Percentiles rank a stretch among this genome's conserved stretches.
phyloP scores from a whole-genome alignment of 495 filamentous ascomycete genomes.

The Astrothelium subdiscretum region DNA sequence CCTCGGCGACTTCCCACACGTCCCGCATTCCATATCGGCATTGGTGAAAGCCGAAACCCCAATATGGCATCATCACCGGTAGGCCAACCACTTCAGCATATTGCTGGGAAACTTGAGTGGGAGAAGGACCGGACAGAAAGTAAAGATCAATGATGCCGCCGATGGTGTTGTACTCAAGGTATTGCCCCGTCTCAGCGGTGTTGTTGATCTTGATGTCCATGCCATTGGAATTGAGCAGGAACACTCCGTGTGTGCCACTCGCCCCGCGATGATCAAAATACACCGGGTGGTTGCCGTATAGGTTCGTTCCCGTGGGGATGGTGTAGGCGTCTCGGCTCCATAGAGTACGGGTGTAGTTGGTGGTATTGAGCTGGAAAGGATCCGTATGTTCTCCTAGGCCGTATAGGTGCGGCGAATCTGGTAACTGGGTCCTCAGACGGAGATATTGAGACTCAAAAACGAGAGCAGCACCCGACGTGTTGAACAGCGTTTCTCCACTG shows the following conservation, averaged over 20 bases:
- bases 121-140: constrained; percentile 63
- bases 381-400: constrained; percentile 75
- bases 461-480: constrained; percentile 55
- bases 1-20: constrained; percentile 66
- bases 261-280: constrained; percentile 67
- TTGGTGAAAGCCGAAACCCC: constrained; percentile 74
- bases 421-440: constrained; percentile 56
- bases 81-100: constrained; percentile 60
- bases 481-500: constrained; percentile 64
- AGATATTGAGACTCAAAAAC: constrained; percentile 75
- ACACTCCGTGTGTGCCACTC: constrained; percentile 66
- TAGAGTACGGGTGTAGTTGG: constrained; percentile 65
- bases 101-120: constrained; percentile 59
- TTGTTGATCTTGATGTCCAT: constrained; percentile 81
- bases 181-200: constrained; percentile 48
- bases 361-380: constrained; percentile 55
- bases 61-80: constrained; percentile 74
- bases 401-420: constrained; percentile 58
- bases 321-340: constrained; percentile 69
- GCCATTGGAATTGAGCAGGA: constrained; percentile 72
- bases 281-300: constrained; percentile 75
- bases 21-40: constrained; percentile 72
- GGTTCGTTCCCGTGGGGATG: constrained; percentile 55
- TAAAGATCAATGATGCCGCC: constrained; percentile 79
- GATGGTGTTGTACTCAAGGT: constrained; percentile 73